Conservation (phyloP, 2,329 filamentous ascomycete species). For the Dactylonectria estremocensis region DNA sequence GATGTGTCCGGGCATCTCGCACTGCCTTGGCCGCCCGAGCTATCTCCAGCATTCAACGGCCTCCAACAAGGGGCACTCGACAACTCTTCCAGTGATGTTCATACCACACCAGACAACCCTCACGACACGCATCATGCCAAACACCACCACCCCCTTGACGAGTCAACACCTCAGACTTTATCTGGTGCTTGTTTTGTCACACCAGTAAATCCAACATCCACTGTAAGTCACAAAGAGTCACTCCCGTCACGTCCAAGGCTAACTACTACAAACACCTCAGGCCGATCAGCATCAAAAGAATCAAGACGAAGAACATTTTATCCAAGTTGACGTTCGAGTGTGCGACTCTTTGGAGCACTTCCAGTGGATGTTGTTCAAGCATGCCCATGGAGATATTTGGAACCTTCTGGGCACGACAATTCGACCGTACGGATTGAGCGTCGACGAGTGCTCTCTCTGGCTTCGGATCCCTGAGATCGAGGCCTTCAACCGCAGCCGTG, state of each 20-base stretch:
- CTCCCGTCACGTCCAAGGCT: neutral
- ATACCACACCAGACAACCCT: neutral
- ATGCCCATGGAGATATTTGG: conserved; percentile 81
- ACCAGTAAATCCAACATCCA: neutral
- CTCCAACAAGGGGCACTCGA: neutral
- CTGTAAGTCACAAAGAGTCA: neutral
- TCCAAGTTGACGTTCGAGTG: conserved; percentile 80
- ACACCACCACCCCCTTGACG: neutral
- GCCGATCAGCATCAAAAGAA: neutral
- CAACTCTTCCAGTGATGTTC: neutral
- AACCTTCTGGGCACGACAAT: conserved; percentile 76
- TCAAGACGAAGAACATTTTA: conserved; percentile 51
- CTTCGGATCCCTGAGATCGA: conserved; percentile 80
- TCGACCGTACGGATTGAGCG: conserved; percentile 75
- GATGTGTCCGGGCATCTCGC: conserved; percentile 63
- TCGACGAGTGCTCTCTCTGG: conserved; percentile 75
- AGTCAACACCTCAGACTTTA: neutral
- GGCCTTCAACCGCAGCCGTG: conserved; percentile 65
- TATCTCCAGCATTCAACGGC: conserved; percentile 19
- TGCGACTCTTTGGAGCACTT: conserved; percentile 60
- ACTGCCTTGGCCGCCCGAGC: conserved; percentile 65
- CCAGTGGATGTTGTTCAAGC: conserved; percentile 77
- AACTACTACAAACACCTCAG: neutral
- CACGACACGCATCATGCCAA: neutral
- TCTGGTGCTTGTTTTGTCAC: no score